A percentile compares a stretch with the other conserved stretches of the same genome.
Conservation (phyloP, 75 land plant genomes). For the Cunninghamia lanceolata region DNA sequence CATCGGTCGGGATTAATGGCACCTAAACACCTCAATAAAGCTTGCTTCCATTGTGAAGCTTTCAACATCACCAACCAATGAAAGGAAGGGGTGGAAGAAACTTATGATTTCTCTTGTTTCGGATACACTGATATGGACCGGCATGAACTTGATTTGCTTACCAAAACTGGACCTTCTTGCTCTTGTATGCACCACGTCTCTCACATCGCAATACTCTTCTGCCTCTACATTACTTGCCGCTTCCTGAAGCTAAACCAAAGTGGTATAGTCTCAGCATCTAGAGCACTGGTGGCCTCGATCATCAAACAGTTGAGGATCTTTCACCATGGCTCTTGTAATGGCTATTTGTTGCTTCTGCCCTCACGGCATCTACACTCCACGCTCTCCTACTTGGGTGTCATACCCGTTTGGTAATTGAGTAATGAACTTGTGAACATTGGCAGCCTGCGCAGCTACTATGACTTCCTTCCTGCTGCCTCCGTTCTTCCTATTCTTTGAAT, state of each 20-base stretch:
- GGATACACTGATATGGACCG: neutral
- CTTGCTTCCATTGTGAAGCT: conserved; percentile 65
- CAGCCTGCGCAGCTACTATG: conserved; percentile 17
- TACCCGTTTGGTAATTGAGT: conserved; percentile 20
- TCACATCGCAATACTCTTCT: neutral
- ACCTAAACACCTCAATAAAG: conserved; percentile 42
- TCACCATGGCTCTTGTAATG: conserved; percentile 33
- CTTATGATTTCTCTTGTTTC: neutral
- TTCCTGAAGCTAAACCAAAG: conserved; percentile 16
- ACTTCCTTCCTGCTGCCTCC: conserved; percentile 18
- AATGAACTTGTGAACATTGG: conserved; percentile 32
- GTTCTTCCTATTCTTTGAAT: too few species aligned
- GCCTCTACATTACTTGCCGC: neutral
- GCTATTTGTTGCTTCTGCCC: conserved; percentile 41
- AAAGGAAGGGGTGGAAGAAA: conserved; percentile 37
- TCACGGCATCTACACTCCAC: conserved; percentile 36
- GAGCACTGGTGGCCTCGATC: conserved; percentile 40
- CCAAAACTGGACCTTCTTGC: neutral
- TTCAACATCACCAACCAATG: conserved; percentile 53
- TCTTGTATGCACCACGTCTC: too few species aligned
- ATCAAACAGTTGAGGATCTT: conserved; percentile 25
- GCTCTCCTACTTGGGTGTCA: conserved; percentile 26
- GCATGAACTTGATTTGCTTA: neutral
- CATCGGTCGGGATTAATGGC: conserved; percentile 31
- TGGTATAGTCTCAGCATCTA: conserved; percentile 31